Percentiles rank a stretch among this genome's conserved stretches.
phyloP scores from a whole-genome alignment of 495 filamentous ascomycete genomes.

The Hypoxylon fragiforme region DNA sequence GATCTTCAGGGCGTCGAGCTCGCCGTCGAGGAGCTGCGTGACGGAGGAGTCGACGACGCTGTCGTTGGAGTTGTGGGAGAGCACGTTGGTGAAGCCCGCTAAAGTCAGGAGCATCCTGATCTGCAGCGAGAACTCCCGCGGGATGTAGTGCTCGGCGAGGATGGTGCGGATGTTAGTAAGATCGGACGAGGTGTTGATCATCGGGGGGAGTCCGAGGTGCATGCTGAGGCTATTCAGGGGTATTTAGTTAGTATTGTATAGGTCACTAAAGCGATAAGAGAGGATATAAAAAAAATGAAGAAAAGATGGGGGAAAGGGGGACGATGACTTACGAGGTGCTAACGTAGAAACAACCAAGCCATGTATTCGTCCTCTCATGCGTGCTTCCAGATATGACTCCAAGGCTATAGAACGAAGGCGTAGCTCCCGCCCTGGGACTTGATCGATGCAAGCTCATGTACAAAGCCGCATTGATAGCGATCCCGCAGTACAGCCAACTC shows the following conservation, averaged over 20 bases:
- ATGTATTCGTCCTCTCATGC: constrained; percentile 33
- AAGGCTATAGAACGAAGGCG: constrained; percentile 15
- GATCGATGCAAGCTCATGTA: constrained; percentile 38
- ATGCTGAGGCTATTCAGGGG: constrained; percentile 34
- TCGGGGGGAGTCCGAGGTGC: constrained; percentile 36
- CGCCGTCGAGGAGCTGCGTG: constrained; percentile 38
- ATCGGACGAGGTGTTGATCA: constrained; percentile 37
- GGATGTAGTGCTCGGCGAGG: constrained; percentile 26
- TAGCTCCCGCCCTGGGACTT: constrained; percentile 6
- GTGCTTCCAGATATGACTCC: constrained; percentile 17
- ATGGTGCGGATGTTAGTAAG: constrained; percentile 24
- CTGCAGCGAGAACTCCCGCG: constrained; percentile 30
- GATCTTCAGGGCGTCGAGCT: constrained; percentile 33
- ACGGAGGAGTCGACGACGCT: constrained; percentile 36
- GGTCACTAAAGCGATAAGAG: not conserved
- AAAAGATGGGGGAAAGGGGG: too few species aligned
- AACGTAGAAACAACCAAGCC: constrained; percentile 40
- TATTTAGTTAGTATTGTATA: not conserved
- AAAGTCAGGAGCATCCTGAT: constrained; percentile 29
- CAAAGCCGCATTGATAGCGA: constrained; percentile 38
- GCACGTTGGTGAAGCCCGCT: constrained; percentile 31
- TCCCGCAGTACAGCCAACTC: constrained; percentile 40
- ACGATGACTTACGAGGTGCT: constrained; percentile 34
- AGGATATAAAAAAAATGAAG: too few species aligned
- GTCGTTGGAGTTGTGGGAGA: constrained; percentile 34